phyloP scores from a whole-genome alignment of 2,329 filamentous ascomycete species.

The Trichophyton mentagrophytes region DNA sequence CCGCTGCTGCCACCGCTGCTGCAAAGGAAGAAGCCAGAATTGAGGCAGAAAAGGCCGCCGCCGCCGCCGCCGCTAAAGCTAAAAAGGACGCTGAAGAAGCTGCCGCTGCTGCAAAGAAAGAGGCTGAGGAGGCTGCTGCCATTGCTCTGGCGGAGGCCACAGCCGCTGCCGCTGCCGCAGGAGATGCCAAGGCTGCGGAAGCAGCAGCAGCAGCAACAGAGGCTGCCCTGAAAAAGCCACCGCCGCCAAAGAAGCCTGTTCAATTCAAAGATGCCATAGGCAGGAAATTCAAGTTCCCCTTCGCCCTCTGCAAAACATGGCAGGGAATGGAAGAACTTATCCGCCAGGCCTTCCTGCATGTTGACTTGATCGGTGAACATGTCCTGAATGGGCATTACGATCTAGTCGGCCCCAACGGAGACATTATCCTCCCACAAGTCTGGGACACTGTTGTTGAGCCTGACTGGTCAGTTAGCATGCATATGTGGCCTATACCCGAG shows the following conservation, averaged over 20 bases:
- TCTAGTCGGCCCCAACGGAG: constrained; percentile 61
- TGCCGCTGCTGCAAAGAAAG: constrained; percentile 24
- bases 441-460: constrained; percentile 75
- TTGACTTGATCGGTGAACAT: constrained; percentile 62
- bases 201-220: constrained; percentile 25
- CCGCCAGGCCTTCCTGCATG: constrained; percentile 68
- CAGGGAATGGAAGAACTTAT: constrained; percentile 78
- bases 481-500: constrained; percentile 51
- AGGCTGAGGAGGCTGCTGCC: constrained; percentile 28
- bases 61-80: constrained; percentile 36
- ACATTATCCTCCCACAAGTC: constrained; percentile 68
- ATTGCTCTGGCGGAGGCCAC: constrained; percentile 28
- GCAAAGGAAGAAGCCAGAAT: constrained; percentile 35
- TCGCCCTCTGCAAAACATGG: constrained; percentile 73
- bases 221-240: constrained; percentile 28
- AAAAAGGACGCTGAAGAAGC: constrained; percentile 33
- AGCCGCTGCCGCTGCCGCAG: constrained; percentile 25
- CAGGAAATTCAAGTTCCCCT: constrained; percentile 86
- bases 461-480: constrained; percentile 59
- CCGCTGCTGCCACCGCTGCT: constrained; percentile 19
- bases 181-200: constrained; percentile 21
- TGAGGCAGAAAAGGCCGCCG: constrained; percentile 36
- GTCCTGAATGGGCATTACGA: constrained; percentile 71
- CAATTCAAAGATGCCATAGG: constrained; percentile 86
- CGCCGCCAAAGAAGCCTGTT: constrained; percentile 59